Evolutionary conservation across 192 early-diverging fungal species (phyloP).

Genomic region (Umbelopsis sp.): DNA sequence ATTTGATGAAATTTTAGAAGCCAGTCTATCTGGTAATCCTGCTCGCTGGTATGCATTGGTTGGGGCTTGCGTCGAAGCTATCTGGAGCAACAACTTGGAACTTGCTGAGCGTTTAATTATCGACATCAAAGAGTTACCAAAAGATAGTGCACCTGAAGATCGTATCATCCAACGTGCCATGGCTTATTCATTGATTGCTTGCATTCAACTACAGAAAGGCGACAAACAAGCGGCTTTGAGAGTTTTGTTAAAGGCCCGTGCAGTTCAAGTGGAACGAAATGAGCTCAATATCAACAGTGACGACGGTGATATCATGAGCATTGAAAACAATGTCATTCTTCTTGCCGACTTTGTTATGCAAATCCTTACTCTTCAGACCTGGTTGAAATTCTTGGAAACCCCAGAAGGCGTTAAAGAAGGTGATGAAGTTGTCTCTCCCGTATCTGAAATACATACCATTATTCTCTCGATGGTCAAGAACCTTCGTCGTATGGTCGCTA

Average conservation of each 20-base stretch:
- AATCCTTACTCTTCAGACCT: conserved; percentile 20
- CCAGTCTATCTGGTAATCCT: neutral
- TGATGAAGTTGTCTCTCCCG: neutral
- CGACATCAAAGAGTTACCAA: neutral
- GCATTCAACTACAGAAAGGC: conserved; percentile 20
- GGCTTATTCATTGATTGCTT: conserved; percentile 26
- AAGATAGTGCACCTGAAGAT: conserved; percentile 9
- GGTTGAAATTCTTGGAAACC: conserved; percentile 22
- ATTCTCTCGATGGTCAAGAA: neutral
- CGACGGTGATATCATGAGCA: neutral
- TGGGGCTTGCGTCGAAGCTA: conserved; percentile 36
- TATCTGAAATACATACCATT: neutral
- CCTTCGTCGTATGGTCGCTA: neutral
- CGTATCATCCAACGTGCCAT: conserved; percentile 26
- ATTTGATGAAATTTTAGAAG: conserved; percentile 26
- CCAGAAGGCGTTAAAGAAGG: neutral
- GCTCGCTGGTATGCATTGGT: conserved; percentile 33
- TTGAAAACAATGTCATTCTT: conserved; percentile 15
- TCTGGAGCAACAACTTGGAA: conserved; percentile 30
- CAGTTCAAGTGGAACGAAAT: neutral
- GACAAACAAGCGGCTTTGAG: conserved; percentile 14
- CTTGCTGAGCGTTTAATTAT: conserved; percentile 16
- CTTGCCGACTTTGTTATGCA: conserved; percentile 31
- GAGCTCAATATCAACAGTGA: neutral
- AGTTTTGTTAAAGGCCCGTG: conserved; percentile 26